Evolutionary conservation across 2,329 filamentous ascomycete species (phyloP).

Genomic region (Neophaeococcomyces aloes): DNA sequence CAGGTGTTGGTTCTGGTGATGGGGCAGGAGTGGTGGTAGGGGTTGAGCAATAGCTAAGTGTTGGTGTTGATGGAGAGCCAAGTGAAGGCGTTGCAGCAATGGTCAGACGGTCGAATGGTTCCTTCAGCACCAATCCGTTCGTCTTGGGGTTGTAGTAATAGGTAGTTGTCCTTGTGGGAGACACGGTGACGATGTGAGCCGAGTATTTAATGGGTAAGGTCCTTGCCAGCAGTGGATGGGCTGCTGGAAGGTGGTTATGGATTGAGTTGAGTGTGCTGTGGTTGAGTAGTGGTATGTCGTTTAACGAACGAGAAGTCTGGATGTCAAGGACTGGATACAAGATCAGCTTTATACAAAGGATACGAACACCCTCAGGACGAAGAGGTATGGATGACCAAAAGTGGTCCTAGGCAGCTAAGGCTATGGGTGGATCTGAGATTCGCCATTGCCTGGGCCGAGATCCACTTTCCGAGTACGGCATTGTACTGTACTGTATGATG

Average conservation of each 20-base stretch:
- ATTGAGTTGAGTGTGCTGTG: neutral
- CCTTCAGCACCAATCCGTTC: neutral
- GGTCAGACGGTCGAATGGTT: slow-evolving; percentile 4
- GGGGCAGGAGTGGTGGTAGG: slow-evolving; percentile 1
- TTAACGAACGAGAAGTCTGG: neutral
- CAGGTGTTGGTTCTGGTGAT: slow-evolving; percentile 3
- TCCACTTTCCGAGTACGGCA: too few species aligned
- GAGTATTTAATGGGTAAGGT: neutral
- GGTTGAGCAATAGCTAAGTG: neutral
- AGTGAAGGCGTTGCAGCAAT: neutral
- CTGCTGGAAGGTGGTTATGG: neutral
- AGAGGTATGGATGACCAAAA: neutral
- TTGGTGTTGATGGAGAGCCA: neutral
- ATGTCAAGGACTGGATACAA: neutral
- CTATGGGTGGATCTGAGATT: neutral
- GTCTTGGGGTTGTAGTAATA: slow-evolving; percentile 4
- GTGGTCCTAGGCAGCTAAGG: neutral
- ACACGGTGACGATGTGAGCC: neutral
- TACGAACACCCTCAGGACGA: neutral
- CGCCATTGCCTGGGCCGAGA: neutral
- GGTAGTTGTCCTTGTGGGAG: slow-evolving; percentile 3
- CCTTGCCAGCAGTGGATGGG: neutral
- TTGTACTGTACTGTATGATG: too few species aligned
- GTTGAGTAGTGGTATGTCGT: neutral
- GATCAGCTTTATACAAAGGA: neutral